A percentile compares a stretch with the other conserved stretches of the same genome.
phyloP scores from a whole-genome alignment of 2,329 filamentous ascomycete species.

The Stromatinia cepivora region DNA sequence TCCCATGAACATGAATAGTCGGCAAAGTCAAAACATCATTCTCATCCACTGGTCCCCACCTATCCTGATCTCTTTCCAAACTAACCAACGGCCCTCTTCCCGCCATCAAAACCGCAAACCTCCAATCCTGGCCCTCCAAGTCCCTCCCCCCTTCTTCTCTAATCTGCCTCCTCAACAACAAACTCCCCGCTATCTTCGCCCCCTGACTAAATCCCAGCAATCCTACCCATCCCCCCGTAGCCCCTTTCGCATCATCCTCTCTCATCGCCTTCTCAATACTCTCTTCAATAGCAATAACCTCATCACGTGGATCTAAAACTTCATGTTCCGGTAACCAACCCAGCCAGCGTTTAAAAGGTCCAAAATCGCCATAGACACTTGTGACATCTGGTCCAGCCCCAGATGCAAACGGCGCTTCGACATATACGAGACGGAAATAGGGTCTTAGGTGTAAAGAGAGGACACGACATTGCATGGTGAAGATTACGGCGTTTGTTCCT shows the following conservation, averaged over 20 bases:
- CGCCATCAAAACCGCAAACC: slow-evolving; percentile 63
- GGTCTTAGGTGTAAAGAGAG: slow-evolving; percentile 14
- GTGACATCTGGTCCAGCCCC: slow-evolving; percentile 61
- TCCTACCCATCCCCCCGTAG: slow-evolving; percentile 56
- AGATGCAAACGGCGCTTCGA: slow-evolving; percentile 66
- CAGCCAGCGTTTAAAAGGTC: slow-evolving; percentile 65
- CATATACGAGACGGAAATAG: slow-evolving; percentile 70
- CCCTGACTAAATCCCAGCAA: slow-evolving; percentile 69
- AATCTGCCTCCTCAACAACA: slow-evolving; percentile 61
- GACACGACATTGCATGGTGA: slow-evolving; percentile 65
- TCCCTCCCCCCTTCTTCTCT: slow-evolving; percentile 18
- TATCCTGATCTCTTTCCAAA: slow-evolving; percentile 41
- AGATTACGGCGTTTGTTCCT: slow-evolving; percentile 70
- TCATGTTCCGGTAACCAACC: slow-evolving; percentile 62
- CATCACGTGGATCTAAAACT: slow-evolving; percentile 45
- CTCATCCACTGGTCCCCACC: slow-evolving; percentile 44
- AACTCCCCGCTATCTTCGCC: slow-evolving; percentile 59
- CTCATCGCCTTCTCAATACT: slow-evolving; percentile 51
- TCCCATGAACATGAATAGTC: slow-evolving; percentile 68
- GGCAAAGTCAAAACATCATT: slow-evolving; percentile 50
- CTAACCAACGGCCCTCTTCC: slow-evolving; percentile 61
- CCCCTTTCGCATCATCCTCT: slow-evolving; percentile 51
- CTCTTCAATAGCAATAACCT: slow-evolving; percentile 46
- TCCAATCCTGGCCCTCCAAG: slow-evolving; percentile 43
- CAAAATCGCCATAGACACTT: slow-evolving; percentile 63